Evolutionary conservation across 345 rosid species (phyloP).

Genomic region (Eucalyptus coolabah): DNA sequence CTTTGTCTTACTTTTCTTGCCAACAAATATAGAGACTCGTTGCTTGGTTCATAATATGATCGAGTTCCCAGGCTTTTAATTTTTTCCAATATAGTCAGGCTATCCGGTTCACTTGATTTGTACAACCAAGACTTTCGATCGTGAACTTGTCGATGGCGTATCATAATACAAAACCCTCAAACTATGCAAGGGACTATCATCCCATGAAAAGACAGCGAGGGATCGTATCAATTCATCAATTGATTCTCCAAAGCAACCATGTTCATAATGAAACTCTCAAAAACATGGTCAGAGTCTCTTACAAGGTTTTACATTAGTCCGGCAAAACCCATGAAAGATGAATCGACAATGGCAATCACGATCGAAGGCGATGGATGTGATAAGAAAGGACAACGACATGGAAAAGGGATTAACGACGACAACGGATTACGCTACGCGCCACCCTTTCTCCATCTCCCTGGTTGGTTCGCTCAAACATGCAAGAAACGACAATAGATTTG

Average conservation of each 20-base stretch:
- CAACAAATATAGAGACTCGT: too few relatives aligned
- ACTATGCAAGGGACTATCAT: neutral
- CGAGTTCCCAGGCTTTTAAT: too few relatives aligned
- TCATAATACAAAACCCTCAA: neutral
- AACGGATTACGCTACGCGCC: neutral
- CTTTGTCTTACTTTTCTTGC: too few relatives aligned
- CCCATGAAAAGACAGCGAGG: neutral
- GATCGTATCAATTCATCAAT: neutral
- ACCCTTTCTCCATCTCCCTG: neutral
- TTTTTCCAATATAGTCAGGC: too few relatives aligned
- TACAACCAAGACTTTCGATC: too few relatives aligned
- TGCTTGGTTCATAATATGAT: too few relatives aligned
- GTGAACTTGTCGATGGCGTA: neutral
- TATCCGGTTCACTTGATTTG: too few relatives aligned
- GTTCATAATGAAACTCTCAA: neutral
- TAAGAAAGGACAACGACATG: neutral
- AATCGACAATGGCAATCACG: neutral
- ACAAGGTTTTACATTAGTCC: too few relatives aligned
- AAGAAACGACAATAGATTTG: neutral
- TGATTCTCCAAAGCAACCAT: neutral
- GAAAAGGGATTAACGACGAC: neutral
- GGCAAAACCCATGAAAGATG: too few relatives aligned
- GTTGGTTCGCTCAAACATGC: neutral
- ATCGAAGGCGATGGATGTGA: neutral
- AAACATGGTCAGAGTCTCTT: too few relatives aligned